phyloP scores from a whole-genome alignment of 2,329 filamentous ascomycete species.

The Verticillium dahliae region DNA sequence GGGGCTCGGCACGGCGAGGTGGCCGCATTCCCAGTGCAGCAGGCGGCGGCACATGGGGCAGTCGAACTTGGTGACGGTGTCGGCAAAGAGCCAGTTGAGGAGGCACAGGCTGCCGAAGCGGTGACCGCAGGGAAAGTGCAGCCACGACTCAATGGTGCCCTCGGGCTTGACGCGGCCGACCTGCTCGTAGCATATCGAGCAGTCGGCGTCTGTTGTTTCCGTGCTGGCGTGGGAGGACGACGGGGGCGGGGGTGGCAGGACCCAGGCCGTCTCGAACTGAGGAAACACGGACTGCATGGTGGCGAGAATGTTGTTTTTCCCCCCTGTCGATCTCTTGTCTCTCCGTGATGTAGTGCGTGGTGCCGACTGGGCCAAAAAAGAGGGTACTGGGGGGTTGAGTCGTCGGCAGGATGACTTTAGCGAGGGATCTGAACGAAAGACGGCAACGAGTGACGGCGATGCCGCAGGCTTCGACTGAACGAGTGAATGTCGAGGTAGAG shows the following conservation, averaged over 20 bases:
- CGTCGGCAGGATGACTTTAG: not conserved
- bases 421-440: not conserved
- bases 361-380: not conserved
- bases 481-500: not conserved
- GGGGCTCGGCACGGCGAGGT: slow-evolving; percentile 21
- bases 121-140: slow-evolving; percentile 33
- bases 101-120: slow-evolving; percentile 35
- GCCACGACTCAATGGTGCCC: slow-evolving; percentile 31
- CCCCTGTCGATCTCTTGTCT: no score
- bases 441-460: not conserved
- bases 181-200: slow-evolving; percentile 36
- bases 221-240: not conserved
- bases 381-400: not conserved
- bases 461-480: not conserved
- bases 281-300: not conserved
- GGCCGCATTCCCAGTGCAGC: slow-evolving; percentile 23
- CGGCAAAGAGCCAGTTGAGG: slow-evolving; percentile 32
- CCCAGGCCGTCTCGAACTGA: not conserved
- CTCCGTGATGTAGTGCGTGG: no score
- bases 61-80: slow-evolving; percentile 24
- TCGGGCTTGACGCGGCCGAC: slow-evolving; percentile 29
- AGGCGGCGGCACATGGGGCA: slow-evolving; percentile 33
- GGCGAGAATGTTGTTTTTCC: not conserved
- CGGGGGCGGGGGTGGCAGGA: not conserved
- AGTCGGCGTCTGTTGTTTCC: slow-evolving; percentile 14